phyloP scores from a whole-genome alignment of 257 asterid species.

The Thymus mandschuricus region DNA sequence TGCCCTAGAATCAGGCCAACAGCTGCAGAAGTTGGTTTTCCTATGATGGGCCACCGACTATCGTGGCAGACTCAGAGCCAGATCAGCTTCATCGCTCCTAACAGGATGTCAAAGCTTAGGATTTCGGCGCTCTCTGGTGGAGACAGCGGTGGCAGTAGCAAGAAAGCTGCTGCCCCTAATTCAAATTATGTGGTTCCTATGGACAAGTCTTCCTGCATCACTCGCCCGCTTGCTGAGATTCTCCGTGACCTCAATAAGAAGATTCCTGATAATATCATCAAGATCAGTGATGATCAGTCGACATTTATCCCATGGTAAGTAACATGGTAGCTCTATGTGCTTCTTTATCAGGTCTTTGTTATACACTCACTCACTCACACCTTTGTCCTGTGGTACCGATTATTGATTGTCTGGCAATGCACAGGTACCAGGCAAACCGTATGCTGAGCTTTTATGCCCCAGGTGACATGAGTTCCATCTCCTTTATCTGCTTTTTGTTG shows the following conservation, averaged over 20 bases:
- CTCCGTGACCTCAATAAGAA: conserved; percentile 92
- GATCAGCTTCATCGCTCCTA: conserved; percentile 28
- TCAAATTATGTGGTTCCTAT: conserved; percentile 90
- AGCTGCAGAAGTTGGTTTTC: conserved; percentile 34
- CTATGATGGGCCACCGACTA: conserved; percentile 25
- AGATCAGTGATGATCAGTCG: conserved; percentile 55
- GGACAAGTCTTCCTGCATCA: conserved; percentile 80
- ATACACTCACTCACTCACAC: too few relatives aligned
- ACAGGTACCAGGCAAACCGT: conserved; percentile 96
- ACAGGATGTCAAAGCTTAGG: conserved; percentile 38
- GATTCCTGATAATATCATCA: conserved; percentile 86
- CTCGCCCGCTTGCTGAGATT: conserved; percentile 94
- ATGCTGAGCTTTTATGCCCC: conserved; percentile 99
- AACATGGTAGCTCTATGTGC: neutral
- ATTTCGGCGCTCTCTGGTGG: conserved; percentile 46
- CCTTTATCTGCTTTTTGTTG: conserved; percentile 13
- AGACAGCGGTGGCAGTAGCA: conserved; percentile 46
- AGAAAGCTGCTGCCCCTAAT: conserved; percentile 65
- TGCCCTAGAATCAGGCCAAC: conserved; percentile 42
- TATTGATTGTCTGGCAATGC: conserved; percentile 29
- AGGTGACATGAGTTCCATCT: conserved; percentile 49
- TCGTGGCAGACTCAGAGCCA: conserved; percentile 28
- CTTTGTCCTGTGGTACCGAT: conserved; percentile 22
- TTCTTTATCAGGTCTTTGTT: too few relatives aligned
- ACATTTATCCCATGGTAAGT: conserved; percentile 80